A percentile compares a stretch with the other conserved stretches of the same genome.
These are phyloP conservation scores for Fonsecaea nubica DNA, from an alignment of 2,329 filamentous ascomycete species.

Conservation along the genomic window DNA sequence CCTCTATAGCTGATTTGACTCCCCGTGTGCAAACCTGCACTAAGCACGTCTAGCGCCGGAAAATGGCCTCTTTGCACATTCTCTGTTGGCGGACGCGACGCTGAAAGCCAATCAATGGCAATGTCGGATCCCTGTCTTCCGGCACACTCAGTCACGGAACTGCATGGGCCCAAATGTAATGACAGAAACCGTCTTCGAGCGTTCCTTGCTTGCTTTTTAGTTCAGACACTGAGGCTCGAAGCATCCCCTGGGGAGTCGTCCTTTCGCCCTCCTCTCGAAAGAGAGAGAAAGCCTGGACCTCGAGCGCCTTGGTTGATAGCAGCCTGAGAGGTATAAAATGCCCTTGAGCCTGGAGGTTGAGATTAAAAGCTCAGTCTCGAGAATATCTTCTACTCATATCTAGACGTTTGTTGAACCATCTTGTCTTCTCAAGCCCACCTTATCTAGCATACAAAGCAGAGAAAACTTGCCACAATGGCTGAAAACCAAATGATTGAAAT, in stretches of 20 bases:
- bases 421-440: background rate
- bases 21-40: background rate
- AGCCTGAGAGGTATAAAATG: background rate
- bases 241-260: background rate
- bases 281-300: background rate
- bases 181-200: constrained; percentile 3
- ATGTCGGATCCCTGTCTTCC: background rate
- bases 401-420: background rate
- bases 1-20: background rate
- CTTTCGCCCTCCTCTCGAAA: no score
- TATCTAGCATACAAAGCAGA: background rate
- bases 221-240: background rate
- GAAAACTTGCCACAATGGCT: constrained; percentile 17
- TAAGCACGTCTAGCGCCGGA: constrained; percentile 12
- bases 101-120: constrained; percentile 2
- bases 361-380: background rate
- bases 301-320: background rate
- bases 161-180: constrained; percentile 8
- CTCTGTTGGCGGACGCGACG: background rate
- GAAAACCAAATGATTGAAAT: constrained; percentile 30
- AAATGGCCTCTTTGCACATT: constrained; percentile 23
- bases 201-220: background rate
- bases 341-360: background rate
- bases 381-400: background rate
- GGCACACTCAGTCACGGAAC: background rate